Evolutionary conservation across 768 basidiomycete species (phyloP), one percentile per base, ranked within the genome.

Genomic region (Boletus edulis): DNA sequence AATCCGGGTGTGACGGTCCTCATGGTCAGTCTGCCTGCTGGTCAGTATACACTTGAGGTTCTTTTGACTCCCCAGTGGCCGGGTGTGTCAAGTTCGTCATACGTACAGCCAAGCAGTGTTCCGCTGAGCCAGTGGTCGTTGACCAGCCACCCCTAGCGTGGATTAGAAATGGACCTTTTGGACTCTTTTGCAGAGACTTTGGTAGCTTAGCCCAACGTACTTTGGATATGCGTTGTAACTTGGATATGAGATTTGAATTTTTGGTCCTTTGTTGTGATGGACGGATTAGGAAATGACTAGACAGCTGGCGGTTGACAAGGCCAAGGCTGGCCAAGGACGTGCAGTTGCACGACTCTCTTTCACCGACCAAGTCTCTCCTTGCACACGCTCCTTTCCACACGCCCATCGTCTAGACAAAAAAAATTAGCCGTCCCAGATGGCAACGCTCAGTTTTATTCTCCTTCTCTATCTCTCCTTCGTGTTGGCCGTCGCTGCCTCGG

Each of bases 41-140:
- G 92, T n/a, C 73, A 74, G 45, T 86, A 91, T 72, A 87, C 75
- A 15, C 71, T 97, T 46, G 83, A 95, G 73, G 86, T 98, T 49
- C 69, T 98, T 67, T 89, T 98, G 76, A 94, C 83, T 71, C 97
- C 96, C n/a, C 90, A 96, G 65, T 98, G 94, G 94, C 71, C 77
- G 38, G 85, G 82, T 29, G 81, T 88, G 77, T 75, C 81, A 34
- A 64, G 82, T 44, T 77, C 76, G 87, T 83, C 71, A 80, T 87
- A 70, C 43, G 67, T 48, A 57, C 86, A 83, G 13, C 94, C 94
- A 0, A 73, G 78, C 10, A 77, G 77, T 37, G 94, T 98, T 17
- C 64, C 84, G 3, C 70, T 98, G 51, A 81, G 78, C 57, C 72
- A 72, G 59, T 98, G 96, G 96, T 78, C 81, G 35, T 69, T 91